Conservation (phyloP, 495 filamentous ascomycete genomes). For the Lophiotrema nucula region DNA sequence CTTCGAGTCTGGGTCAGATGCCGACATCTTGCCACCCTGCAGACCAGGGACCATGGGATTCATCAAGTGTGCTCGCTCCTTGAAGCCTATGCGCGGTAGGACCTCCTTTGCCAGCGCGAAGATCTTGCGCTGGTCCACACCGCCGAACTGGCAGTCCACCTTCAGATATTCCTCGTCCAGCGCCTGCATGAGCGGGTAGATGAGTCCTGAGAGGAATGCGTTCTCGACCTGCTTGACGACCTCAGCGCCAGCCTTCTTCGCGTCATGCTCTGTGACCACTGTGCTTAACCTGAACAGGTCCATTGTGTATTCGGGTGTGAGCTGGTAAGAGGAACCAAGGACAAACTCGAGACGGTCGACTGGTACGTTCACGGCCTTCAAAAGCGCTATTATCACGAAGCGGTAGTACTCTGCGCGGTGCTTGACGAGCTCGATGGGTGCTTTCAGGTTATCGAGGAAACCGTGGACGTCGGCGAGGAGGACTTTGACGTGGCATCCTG, state of each 20-base stretch:
- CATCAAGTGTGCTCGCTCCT: slow-evolving; percentile 79
- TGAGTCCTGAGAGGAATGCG: slow-evolving; percentile 70
- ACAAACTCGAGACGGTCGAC: slow-evolving; percentile 81
- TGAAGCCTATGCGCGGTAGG: slow-evolving; percentile 69
- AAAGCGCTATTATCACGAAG: slow-evolving; percentile 39
- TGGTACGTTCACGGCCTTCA: slow-evolving; percentile 46
- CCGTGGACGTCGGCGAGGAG: slow-evolving; percentile 65
- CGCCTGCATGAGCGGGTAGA: slow-evolving; percentile 88
- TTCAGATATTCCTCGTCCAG: slow-evolving; percentile 88
- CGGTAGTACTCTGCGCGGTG: slow-evolving; percentile 44
- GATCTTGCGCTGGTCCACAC: slow-evolving; percentile 86
- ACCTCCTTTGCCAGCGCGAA: slow-evolving; percentile 77
- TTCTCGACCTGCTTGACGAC: slow-evolving; percentile 86
- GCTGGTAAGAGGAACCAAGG: slow-evolving; percentile 81
- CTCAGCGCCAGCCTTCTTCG: slow-evolving; percentile 85
- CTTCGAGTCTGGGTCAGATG: slow-evolving; percentile 68
- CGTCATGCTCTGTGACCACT: slow-evolving; percentile 55
- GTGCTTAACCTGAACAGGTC: slow-evolving; percentile 58
- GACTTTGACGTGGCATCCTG: slow-evolving; percentile 77
- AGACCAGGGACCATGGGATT: slow-evolving; percentile 89
- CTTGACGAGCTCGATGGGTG: slow-evolving; percentile 83
- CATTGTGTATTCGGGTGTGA: slow-evolving; percentile 64
- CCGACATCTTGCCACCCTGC: slow-evolving; percentile 68
- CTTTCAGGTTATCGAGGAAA: slow-evolving; percentile 81
- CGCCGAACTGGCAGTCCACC: slow-evolving; percentile 76